Base-by-base conservation (phyloP, 2,329 filamentous ascomycete genomes). In the Seiridium unicorne region DNA sequence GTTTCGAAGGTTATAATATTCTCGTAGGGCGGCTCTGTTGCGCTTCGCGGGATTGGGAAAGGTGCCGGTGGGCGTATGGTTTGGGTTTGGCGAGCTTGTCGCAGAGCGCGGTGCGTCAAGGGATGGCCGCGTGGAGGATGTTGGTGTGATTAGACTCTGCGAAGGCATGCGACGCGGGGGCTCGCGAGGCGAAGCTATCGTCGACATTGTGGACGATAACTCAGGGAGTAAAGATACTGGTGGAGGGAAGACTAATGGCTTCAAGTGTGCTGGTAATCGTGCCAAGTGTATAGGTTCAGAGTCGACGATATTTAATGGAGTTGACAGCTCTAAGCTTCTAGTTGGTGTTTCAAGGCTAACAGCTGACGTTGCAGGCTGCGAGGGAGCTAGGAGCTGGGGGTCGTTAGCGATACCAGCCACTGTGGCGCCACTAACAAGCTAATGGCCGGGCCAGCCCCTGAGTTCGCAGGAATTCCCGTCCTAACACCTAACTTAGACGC, bases 1-100 rank as follows among this genome's bases (percentile, higher is more conserved):
- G 64, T 79, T 79, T 65, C 88, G 89, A 55, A 98, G 84, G 72
- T 95, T 95, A 78, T 98, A 98, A 81, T 97, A 98, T 72, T 97
- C 93, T 68, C 95, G 90, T 26, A 98, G 84, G 5, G 94, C 94
- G 59, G 90, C 87, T 65, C 94, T 90, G 77, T 96, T 96, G 63
- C 90, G 78, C 59, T 82, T 81, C 64, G 79, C 67, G 51, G 67
- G 44, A 57, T 60, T 63, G 64, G 65, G 59, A 64, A 62, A 64
- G 61, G 58, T 65, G 61, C 48, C 60, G 34, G 61, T 60, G 6
- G 62, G 60, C 65, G 69, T 60, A 61, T 72, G 60, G 64, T 67
- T 74, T 58, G 73, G 76, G 68, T 78, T 79, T 61, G 83, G 84
- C 1, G 85, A 90, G 60, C 76, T 77, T 62, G 84, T 77, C 62